phyloP scores from a whole-genome alignment of 2,329 filamentous ascomycete species.

The Coniochaeta sp. region DNA sequence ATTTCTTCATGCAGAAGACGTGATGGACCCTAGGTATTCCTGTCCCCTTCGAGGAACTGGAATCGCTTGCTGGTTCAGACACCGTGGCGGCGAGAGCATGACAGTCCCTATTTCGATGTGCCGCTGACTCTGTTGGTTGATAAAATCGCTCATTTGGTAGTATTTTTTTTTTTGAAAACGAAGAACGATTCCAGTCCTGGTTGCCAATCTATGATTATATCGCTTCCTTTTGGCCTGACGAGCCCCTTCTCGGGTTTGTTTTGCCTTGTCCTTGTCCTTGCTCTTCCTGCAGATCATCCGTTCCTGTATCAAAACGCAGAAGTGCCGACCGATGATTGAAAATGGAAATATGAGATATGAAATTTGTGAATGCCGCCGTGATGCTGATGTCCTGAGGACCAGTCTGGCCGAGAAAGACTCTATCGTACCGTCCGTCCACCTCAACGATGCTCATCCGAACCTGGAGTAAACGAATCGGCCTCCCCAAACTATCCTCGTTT shows the following conservation, averaged over 20 bases:
- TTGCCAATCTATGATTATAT: neutral
- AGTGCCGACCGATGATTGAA: neutral
- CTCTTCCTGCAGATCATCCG: neutral
- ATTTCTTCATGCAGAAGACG: neutral
- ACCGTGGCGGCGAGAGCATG: neutral
- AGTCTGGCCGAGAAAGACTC: neutral
- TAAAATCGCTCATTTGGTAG: neutral
- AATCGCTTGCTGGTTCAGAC: neutral
- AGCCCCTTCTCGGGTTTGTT: neutral
- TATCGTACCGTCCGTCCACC: neutral
- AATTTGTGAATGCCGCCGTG: neutral
- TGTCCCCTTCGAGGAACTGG: neutral
- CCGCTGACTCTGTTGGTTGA: neutral
- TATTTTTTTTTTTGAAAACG: neutral
- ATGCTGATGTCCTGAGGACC: neutral
- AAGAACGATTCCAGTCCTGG: neutral
- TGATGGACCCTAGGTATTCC: too few species aligned
- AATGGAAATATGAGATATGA: neutral
- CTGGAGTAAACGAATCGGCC: neutral
- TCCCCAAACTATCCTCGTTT: neutral
- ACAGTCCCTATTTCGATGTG: neutral
- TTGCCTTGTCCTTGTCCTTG: too few species aligned
- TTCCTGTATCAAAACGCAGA: neutral
- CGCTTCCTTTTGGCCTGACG: neutral
- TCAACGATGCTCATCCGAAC: neutral